Conservation (phyloP, 495 filamentous ascomycete species). For the Penicillium angulare region DNA sequence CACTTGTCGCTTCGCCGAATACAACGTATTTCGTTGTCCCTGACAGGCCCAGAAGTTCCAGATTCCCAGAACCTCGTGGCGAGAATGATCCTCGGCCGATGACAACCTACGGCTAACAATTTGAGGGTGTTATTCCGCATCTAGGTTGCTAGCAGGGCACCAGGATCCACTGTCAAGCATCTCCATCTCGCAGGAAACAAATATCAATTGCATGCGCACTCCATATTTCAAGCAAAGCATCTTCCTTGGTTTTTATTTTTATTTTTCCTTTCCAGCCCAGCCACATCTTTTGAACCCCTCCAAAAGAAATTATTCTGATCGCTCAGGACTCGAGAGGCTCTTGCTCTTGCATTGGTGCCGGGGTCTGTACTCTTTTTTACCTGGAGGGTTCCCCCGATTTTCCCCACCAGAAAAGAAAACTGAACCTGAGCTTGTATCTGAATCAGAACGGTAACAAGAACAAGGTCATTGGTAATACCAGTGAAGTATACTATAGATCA, state of each 20-base stretch:
- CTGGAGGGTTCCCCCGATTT: neutral
- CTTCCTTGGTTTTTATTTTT: slow-evolving; percentile 1
- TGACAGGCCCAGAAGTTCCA: slow-evolving; percentile 29
- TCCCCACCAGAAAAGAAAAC: too few relatives aligned
- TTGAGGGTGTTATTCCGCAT: slow-evolving; percentile 1
- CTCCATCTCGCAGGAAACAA: slow-evolving; percentile 7
- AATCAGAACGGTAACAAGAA: too few relatives aligned
- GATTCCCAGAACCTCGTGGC: slow-evolving; percentile 39
- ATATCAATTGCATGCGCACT: slow-evolving; percentile 22
- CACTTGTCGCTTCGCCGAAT: slow-evolving; percentile 24
- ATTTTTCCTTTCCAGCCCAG: slow-evolving; percentile 11
- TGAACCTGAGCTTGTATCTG: too few relatives aligned
- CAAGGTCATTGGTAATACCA: too few relatives aligned
- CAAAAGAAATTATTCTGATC: slow-evolving; percentile 16
- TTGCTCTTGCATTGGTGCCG: slow-evolving; percentile 6
- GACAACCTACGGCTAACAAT: slow-evolving; percentile 17
- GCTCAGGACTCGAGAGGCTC: slow-evolving; percentile 7
- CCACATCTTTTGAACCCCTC: slow-evolving; percentile 2
- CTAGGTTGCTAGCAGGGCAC: neutral
- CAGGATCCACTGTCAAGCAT: neutral
- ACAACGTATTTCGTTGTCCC: slow-evolving; percentile 31
- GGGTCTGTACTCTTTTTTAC: slow-evolving; percentile 12
- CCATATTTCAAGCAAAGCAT: neutral
- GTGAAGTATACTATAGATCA: too few relatives aligned
- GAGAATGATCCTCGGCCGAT: slow-evolving; percentile 15